These are phyloP conservation scores for Gentiana macrophylla DNA, from an alignment of 257 asterid genomes.

Conservation along the genomic window DNA sequence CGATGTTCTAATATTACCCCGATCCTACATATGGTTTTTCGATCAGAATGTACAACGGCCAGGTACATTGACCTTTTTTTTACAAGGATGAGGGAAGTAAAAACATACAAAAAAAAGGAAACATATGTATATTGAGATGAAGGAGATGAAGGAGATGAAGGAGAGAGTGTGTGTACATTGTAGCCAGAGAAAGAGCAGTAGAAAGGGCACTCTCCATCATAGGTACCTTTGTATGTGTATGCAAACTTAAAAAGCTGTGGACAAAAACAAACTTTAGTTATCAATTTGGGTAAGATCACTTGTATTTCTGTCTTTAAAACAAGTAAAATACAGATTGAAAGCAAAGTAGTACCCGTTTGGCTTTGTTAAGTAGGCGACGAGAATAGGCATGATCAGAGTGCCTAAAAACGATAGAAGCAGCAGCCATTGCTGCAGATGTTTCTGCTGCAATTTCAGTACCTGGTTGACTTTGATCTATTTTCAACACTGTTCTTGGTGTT, in stretches of 20 bases:
- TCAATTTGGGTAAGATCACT: neutral
- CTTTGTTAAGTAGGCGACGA: constrained; percentile 28
- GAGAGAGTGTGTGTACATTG: constrained; percentile 28
- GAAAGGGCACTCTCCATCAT: constrained; percentile 87
- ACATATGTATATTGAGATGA: neutral
- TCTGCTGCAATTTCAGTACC: constrained; percentile 85
- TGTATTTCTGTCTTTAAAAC: neutral
- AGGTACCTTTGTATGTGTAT: constrained; percentile 51
- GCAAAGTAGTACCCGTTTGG: constrained; percentile 24
- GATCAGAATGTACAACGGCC: too few relatives aligned
- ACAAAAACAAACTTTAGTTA: neutral
- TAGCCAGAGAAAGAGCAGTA: constrained; percentile 84
- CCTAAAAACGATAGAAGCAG: constrained; percentile 50
- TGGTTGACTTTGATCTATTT: constrained; percentile 42
- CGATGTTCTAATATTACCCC: neutral
- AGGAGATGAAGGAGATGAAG: neutral
- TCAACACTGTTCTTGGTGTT: constrained; percentile 44
- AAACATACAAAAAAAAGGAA: too few relatives aligned
- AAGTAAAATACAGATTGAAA: neutral
- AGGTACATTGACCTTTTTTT: neutral
- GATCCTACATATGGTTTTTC: neutral
- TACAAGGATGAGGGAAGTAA: neutral
- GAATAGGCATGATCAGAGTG: constrained; percentile 30
- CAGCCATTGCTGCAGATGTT: constrained; percentile 68
- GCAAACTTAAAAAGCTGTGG: constrained; percentile 58